Base-by-base conservation (phyloP, 441 rosid species). In the Geranium incanum region DNA sequence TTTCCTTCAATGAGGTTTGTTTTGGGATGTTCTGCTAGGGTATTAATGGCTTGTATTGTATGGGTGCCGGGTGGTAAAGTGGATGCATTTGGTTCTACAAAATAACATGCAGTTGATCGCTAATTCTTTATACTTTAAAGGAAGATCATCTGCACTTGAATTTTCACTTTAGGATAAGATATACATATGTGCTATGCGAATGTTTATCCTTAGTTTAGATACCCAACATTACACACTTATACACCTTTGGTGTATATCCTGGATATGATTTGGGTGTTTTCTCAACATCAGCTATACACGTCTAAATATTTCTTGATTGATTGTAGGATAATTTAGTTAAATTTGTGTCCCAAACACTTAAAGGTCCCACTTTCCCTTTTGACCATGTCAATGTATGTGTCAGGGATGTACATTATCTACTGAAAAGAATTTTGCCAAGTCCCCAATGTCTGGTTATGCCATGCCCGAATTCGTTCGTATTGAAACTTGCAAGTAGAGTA, bases 71-170 rank as follows among this genome's bases (percentile, higher is more conserved):
- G 62, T 55, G 23, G 62, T 55, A 2, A 55, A 55, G 62, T n/a
- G 18, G 7, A 55, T 19, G 21, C 7, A 4, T 55, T 55, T 55
- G 62, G 23, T 55, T 55, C 62, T 6, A 13, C 19, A n/a, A 6
- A 28, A 55, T 55, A 55, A 55, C 62, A 55, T 55, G 62, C 62
- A 55, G 60, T 55, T n/a, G 60, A 55, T 15, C 15, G 1, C 60
- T 13, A 52, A 52, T 16, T 13, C 60, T 52, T 52, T 15, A 0
- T 55, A n/a, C 16, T 19, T 55, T 4, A 19, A 55, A 15, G 60
- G 18, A 13, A 55, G 60, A 55, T 55, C 16, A 4, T 55, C 60
- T n/a, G 60, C 60, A 55, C 18, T 3, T 3, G 18, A 13, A 55
- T 4, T n/a, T 55, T 55, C 60, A 55, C 60, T 55, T 55, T 15